Evolutionary conservation across 2,329 filamentous ascomycete species (phyloP), one percentile per base, ranked within the genome.

Genomic region (Exophiala sp.): DNA sequence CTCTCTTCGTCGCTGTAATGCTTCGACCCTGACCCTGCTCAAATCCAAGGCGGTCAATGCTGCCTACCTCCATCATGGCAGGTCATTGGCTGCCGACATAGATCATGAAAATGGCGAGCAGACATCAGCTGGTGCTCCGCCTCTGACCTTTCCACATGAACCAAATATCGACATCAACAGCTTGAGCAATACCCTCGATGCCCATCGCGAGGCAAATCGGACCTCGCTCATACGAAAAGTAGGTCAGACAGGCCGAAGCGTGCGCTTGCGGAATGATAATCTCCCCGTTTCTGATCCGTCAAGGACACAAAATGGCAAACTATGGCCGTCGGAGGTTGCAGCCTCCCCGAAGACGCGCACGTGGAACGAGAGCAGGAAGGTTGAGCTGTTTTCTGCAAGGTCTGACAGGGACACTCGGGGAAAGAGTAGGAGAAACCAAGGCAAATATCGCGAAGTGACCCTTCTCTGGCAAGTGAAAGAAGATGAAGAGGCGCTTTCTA

Each of bases 191-290:
- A 72, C 71, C 6, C 62, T 73, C 12, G 63, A 68, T 47, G 65
- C 66, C 36, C 68, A 71, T 57, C 66, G 69, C 44, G 59, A 57
- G 29, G 57, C 63, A 20, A 72, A 72, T 44, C 65, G 63, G 33
- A 58, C 61, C 11, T 54, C 54, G 9, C 47, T 65, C n/a, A 60
- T 67, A 24, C 62, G 63, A 35, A 65, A 62, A 39, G 43, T 62
- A 16, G 45, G 38, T 21, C 20, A 39, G 10, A 34, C 43, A 6
- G 36, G 53, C 11, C 32, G 32, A 6, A 33, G 21, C 11, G 45
- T 35, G n/a, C 36, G 39, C 12, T 12, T 58, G 24, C 8, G 33
- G 11, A n/a, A 29, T 29, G 24, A 35, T 14, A 35, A 11, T 43
- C 12, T 42, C 42, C 18, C 40, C 36, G 16, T 7, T 43, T 12